These are phyloP conservation scores for Bruguiera hainesii DNA, from an alignment of 441 rosid species.

Conservation along the genomic window DNA sequence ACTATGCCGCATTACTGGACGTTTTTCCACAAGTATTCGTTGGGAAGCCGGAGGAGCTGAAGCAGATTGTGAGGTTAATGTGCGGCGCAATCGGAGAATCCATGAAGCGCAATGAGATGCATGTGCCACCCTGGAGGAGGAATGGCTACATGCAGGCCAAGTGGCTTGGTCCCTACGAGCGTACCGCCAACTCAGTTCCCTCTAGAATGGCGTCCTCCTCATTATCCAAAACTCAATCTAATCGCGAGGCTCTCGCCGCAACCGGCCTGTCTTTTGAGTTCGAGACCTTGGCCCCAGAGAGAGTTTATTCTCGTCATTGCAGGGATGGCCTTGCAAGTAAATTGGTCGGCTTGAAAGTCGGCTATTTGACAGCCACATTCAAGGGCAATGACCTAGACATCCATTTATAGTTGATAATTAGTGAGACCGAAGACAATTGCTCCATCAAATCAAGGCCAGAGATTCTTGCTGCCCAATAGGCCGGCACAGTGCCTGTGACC, in stretches of 20 bases:
- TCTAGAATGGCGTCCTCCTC: not conserved
- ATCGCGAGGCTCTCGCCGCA: not conserved
- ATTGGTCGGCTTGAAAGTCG: constrained; percentile 21
- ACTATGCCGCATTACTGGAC: constrained; percentile 38
- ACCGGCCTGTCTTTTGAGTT: constrained; percentile 28
- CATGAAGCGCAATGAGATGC: constrained; percentile 43
- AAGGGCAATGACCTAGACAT: not conserved
- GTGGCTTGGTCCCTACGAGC: constrained; percentile 67
- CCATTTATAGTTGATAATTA: no score
- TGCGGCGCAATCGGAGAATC: constrained; percentile 51
- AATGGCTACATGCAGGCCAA: constrained; percentile 68
- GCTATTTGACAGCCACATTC: constrained; percentile 35
- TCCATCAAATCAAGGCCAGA: no score
- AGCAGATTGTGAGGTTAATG: constrained; percentile 59
- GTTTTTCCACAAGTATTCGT: constrained; percentile 47
- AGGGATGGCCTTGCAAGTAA: constrained; percentile 16
- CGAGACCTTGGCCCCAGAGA: constrained; percentile 12
- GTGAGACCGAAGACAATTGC: no score
- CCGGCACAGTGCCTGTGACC: no score
- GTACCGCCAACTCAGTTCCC: constrained; percentile 41
- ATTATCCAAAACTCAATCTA: not conserved
- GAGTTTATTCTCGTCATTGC: constrained; percentile 20
- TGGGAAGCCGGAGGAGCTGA: constrained; percentile 47
- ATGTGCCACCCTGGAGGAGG: constrained; percentile 78
- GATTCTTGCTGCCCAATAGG: no score